phyloP scores from a whole-genome alignment of 1,139 yeast genomes.

The Kodamaea sp. region DNA sequence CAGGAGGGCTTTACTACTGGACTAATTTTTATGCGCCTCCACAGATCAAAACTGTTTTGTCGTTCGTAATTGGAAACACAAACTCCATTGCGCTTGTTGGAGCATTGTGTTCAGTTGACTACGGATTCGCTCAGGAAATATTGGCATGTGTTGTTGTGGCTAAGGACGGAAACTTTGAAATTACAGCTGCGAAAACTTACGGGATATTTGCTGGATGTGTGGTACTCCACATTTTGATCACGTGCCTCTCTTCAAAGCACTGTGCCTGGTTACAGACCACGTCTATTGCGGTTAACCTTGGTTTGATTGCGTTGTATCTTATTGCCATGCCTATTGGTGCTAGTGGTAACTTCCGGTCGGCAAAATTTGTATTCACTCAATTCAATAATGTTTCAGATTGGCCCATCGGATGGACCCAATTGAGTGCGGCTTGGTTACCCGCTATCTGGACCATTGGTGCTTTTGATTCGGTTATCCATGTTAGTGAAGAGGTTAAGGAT shows the following conservation, averaged over 20 bases:
- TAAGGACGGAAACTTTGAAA: constrained; percentile 46
- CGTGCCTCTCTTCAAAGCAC: constrained; percentile 47
- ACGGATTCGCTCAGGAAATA: constrained; percentile 58
- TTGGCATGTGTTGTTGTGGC: constrained; percentile 52
- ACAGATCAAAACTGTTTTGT: constrained; percentile 32
- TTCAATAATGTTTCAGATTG: constrained; percentile 56
- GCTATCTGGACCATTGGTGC: constrained; percentile 70
- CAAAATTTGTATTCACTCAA: constrained; percentile 44
- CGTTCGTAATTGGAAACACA: constrained; percentile 60
- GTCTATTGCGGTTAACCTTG: constrained; percentile 23
- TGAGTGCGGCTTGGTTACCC: constrained; percentile 53
- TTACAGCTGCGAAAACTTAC: constrained; percentile 49
- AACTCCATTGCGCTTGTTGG: constrained; percentile 60
- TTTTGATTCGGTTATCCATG: constrained; percentile 71
- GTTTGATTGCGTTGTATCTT: constrained; percentile 19
- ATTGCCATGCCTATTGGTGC: constrained; percentile 32
- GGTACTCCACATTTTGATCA: constrained; percentile 43
- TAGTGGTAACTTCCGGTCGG: constrained; percentile 23
- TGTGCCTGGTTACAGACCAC: constrained; percentile 21
- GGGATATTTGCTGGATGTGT: constrained; percentile 59
- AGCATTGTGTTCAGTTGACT: constrained; percentile 58
- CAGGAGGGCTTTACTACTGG: constrained; percentile 66
- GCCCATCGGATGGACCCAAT: constrained; percentile 61
- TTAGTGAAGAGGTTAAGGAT: constrained; percentile 70
- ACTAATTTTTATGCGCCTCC: constrained; percentile 53